Evolutionary conservation across 2,329 filamentous ascomycete genomes (phyloP).

Genomic region (Cyphellophora attinorum): DNA sequence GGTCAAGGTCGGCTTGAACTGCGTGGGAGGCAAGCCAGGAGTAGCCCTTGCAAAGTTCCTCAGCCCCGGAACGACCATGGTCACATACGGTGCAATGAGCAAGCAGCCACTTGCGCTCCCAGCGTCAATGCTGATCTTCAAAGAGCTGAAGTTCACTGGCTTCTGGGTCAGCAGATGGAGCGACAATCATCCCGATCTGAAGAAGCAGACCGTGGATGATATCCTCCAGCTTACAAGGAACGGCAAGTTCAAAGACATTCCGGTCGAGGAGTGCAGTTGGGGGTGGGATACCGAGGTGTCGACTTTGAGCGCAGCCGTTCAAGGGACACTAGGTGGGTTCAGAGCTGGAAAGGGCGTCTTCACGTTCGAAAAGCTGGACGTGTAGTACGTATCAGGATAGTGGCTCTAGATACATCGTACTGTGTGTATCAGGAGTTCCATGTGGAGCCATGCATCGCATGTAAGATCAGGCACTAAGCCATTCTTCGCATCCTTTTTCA

Average conservation of each 20-base stretch:
- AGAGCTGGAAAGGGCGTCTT: slow-evolving; percentile 84
- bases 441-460: too few species aligned
- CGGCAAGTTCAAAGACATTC: slow-evolving; percentile 73
- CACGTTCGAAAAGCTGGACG: slow-evolving; percentile 51
- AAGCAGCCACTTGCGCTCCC: slow-evolving; percentile 75
- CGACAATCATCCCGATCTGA: slow-evolving; percentile 60
- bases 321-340: slow-evolving; percentile 75
- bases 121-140: slow-evolving; percentile 83
- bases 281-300: slow-evolving; percentile 66
- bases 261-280: slow-evolving; percentile 76
- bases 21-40: slow-evolving; percentile 81
- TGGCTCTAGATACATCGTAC: background rate
- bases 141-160: slow-evolving; percentile 76
- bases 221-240: slow-evolving; percentile 65
- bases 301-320: slow-evolving; percentile 62
- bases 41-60: slow-evolving; percentile 69
- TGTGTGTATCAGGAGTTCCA: too few species aligned
- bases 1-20: slow-evolving; percentile 76
- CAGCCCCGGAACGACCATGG: slow-evolving; percentile 59
- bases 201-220: slow-evolving; percentile 73
- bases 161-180: slow-evolving; percentile 96
- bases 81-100: slow-evolving; percentile 94
- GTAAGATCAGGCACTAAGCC: too few species aligned
- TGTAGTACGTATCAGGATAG: too few species aligned
- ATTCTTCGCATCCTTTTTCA: too few species aligned